Evolutionary conservation across 129 eudicot species (phyloP).

Genomic region (Gnaphalium uliginosum): DNA sequence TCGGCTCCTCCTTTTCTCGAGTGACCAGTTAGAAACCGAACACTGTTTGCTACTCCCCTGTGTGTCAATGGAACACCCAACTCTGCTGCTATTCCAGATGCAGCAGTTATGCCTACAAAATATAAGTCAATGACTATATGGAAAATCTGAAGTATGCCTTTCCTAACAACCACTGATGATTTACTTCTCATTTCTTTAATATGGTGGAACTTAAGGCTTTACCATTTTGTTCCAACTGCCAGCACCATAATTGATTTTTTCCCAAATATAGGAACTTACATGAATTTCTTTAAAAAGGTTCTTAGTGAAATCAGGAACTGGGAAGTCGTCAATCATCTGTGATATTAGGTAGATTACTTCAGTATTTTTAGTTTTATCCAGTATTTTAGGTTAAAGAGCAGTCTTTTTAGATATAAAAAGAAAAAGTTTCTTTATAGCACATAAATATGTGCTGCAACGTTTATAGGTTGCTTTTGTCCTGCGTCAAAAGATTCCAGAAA

Average conservation of each 20-base stretch:
- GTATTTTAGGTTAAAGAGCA: too few relatives aligned
- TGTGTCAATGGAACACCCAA: constrained; percentile 94
- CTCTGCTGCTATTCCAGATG: constrained; percentile 98
- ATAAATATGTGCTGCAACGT: background rate
- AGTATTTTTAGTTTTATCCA: too few relatives aligned
- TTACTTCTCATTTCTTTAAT: background rate
- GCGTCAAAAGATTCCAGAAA: background rate
- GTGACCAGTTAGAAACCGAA: constrained; percentile 94
- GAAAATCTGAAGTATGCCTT: background rate
- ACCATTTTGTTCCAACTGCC: background rate
- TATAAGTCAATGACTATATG: constrained; percentile 3
- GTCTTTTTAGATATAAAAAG: too few relatives aligned
- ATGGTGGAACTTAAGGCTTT: background rate
- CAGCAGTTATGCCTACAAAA: constrained; percentile 90
- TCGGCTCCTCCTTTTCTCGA: constrained; percentile 92
- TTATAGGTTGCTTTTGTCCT: background rate
- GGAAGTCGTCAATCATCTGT: background rate
- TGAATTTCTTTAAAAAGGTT: background rate
- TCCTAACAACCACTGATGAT: background rate
- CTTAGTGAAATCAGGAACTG: background rate
- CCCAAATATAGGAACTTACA: background rate
- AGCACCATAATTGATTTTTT: background rate
- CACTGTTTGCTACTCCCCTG: constrained; percentile 94
- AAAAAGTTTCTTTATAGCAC: too few relatives aligned
- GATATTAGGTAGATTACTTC: background rate